phyloP scores from a whole-genome alignment of 208 protist species.

The Leishmania braziliensis region DNA sequence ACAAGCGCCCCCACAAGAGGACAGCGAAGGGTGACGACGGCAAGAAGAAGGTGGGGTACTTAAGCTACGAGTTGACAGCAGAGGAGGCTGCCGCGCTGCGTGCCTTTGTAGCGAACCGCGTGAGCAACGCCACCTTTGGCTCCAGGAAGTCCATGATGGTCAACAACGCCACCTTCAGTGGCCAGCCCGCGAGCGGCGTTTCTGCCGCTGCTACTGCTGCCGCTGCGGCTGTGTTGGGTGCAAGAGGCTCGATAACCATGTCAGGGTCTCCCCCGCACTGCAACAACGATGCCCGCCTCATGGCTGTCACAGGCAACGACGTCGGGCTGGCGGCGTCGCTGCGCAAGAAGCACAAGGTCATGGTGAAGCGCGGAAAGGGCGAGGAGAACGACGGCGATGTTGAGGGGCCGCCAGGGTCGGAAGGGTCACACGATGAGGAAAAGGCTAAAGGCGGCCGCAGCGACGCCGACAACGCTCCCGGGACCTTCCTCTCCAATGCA shows the following conservation, averaged over 20 bases:
- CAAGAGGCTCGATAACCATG: constrained; percentile 8
- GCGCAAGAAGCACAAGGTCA: constrained; percentile 71
- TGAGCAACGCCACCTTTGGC: constrained; percentile 27
- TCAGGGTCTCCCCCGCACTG: constrained; percentile 16
- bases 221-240: constrained; percentile 15
- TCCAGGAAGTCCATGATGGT: constrained; percentile 18
- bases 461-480: constrained; percentile 14
- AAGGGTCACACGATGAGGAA: constrained; percentile 6
- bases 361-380: constrained; percentile 31
- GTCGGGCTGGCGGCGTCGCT: constrained; percentile 50
- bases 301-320: constrained; percentile 55
- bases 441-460: not conserved
- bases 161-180: constrained; percentile 17
- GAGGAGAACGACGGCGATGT: constrained; percentile 18
- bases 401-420: not conserved
- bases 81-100: constrained; percentile 74
- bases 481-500: constrained; percentile 36
- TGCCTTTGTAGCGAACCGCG: constrained; percentile 41
- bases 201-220: constrained; percentile 4
- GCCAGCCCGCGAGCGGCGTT: not conserved
- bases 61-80: constrained; percentile 80
- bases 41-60: constrained; percentile 77
- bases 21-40: not conserved
- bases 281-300: constrained; percentile 48
- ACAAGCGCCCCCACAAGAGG: not conserved